phyloP scores from a whole-genome alignment of 2,329 filamentous ascomycete species.

The Aspergillus fischeri region DNA sequence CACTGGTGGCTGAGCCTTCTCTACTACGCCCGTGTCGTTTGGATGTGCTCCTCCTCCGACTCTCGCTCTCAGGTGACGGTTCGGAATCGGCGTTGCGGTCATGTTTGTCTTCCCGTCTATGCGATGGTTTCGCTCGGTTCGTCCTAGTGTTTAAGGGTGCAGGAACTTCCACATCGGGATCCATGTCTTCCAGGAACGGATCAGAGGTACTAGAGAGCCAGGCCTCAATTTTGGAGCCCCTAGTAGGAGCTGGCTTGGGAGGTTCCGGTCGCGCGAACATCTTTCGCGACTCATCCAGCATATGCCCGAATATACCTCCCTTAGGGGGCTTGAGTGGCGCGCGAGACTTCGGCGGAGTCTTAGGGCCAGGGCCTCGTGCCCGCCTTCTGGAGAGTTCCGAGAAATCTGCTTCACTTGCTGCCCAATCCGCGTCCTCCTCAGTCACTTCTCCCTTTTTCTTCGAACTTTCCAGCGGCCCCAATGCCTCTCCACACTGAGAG shows the following conservation, averaged over 20 bases:
- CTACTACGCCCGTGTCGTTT: slow-evolving; percentile 19
- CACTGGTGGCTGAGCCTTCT: slow-evolving; percentile 13
- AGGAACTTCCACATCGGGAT: slow-evolving; percentile 35
- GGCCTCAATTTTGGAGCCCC: slow-evolving; percentile 55
- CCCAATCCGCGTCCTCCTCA: slow-evolving; percentile 33
- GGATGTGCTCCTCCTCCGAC: slow-evolving; percentile 21
- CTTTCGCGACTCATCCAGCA: slow-evolving; percentile 42
- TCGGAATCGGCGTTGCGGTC: slow-evolving; percentile 19
- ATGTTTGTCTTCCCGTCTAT: slow-evolving; percentile 19
- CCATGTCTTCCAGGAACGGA: slow-evolving; percentile 47
- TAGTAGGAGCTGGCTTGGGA: slow-evolving; percentile 37
- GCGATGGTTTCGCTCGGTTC: slow-evolving; percentile 29
- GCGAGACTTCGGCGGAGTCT: slow-evolving; percentile 13
- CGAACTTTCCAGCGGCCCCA: slow-evolving; percentile 20
- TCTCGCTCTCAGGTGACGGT: slow-evolving; percentile 23
- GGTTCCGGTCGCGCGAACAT: slow-evolving; percentile 41
- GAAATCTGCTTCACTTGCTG: slow-evolving; percentile 37
- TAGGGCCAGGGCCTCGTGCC: slow-evolving; percentile 23
- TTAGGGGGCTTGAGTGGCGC: slow-evolving; percentile 32
- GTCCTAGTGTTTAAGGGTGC: slow-evolving; percentile 40
- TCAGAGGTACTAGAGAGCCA: slow-evolving; percentile 58
- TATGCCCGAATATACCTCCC: slow-evolving; percentile 41
- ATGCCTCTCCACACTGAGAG: slow-evolving; percentile 18
- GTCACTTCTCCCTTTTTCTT: slow-evolving; percentile 23
- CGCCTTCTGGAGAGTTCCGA: slow-evolving; percentile 36